Percentiles rank a stretch among this genome's conserved stretches.
These are phyloP conservation scores for Aspergillus olivimuriae DNA, from an alignment of 495 filamentous ascomycete species.

Conservation along the genomic window DNA sequence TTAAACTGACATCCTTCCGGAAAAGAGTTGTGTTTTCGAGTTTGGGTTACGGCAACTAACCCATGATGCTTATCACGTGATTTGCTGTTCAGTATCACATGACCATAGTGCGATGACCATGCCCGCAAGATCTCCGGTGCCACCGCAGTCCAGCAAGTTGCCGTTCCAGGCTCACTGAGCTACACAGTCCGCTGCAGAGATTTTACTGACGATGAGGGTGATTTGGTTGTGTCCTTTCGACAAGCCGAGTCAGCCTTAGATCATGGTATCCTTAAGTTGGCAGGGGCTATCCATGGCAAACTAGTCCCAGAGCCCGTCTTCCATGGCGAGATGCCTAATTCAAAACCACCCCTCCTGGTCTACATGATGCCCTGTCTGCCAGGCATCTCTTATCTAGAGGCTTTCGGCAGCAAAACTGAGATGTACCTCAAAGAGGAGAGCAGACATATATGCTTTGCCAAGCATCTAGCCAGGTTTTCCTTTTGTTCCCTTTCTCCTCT, in stretches of 20 bases:
- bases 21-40: too few relatives aligned
- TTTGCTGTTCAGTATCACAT: too few relatives aligned
- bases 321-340: constrained; percentile 17
- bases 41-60: too few relatives aligned
- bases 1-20: too few relatives aligned
- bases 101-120: constrained; percentile 20
- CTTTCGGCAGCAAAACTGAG: constrained; percentile 14
- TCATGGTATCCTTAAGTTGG: constrained; percentile 9
- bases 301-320: constrained; percentile 20
- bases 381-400: constrained; percentile 23
- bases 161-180: constrained; percentile 22
- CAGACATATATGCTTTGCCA: constrained; percentile 14
- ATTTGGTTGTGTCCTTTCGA: constrained; percentile 22
- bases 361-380: constrained; percentile 24
- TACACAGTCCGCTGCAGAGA: constrained; percentile 24
- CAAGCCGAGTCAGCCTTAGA: constrained; percentile 15
- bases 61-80: too few relatives aligned
- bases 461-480: constrained; percentile 11
- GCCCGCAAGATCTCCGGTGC: constrained; percentile 20
- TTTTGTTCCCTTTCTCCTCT: background rate
- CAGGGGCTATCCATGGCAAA: constrained; percentile 19
- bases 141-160: constrained; percentile 15
- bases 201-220: constrained; percentile 9
- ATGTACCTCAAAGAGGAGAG: constrained; percentile 18
- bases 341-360: constrained; percentile 22